Conservation (phyloP, 495 filamentous ascomycete species). For the Neurospora sp. region DNA sequence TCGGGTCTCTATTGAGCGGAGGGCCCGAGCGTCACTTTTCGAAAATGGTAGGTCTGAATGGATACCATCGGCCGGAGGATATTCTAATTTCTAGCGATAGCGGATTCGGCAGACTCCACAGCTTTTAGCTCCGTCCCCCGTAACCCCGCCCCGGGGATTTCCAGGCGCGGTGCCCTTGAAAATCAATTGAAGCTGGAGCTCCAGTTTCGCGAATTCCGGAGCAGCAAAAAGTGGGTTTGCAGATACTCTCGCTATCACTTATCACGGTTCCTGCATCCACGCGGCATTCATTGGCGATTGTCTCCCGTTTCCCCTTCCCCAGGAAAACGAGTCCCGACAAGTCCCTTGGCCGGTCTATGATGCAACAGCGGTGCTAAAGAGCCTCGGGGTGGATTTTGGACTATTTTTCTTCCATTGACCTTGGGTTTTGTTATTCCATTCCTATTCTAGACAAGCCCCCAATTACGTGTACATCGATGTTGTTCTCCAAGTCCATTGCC, state of each 20-base stretch:
- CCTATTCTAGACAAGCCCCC: neutral
- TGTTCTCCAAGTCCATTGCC: conserved; percentile 30
- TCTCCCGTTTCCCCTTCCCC: neutral
- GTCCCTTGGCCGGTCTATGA: conserved; percentile 2
- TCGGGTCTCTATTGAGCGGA: neutral
- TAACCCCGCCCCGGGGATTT: neutral
- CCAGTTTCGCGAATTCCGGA: neutral
- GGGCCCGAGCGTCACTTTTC: neutral
- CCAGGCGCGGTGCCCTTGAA: neutral
- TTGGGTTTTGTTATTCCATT: neutral
- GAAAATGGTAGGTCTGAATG: neutral
- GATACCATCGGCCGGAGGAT: neutral
- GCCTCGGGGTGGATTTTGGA: neutral
- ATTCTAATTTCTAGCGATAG: neutral
- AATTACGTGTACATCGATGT: conserved; percentile 20
- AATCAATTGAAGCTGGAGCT: neutral
- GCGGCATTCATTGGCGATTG: neutral
- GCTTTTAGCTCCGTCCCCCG: neutral
- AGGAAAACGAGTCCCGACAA: neutral
- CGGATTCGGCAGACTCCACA: neutral
- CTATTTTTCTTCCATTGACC: neutral
- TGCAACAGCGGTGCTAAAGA: neutral
- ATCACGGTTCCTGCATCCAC: neutral
- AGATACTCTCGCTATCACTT: neutral
- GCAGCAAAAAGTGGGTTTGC: neutral